phyloP scores from a whole-genome alignment of 352 stramenopile species.

The Globisporangium nunn region DNA sequence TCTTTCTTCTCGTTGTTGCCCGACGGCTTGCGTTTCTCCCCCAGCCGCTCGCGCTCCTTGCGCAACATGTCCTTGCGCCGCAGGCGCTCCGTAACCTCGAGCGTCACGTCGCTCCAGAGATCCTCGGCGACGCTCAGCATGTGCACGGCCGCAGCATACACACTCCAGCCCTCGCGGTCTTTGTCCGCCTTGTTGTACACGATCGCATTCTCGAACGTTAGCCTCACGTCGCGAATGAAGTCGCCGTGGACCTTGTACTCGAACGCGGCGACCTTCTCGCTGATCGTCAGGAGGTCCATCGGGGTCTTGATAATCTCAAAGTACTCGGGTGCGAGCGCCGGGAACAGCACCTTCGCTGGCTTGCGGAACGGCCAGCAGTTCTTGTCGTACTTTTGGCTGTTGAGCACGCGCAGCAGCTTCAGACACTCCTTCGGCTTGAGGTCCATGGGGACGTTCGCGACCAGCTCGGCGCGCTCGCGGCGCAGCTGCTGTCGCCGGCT shows the following conservation, averaged over 20 bases:
- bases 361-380: slow-evolving; percentile 85
- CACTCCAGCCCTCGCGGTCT: slow-evolving; percentile 69
- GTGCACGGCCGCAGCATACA: slow-evolving; percentile 68
- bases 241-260: slow-evolving; percentile 79
- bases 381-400: slow-evolving; percentile 84
- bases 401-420: slow-evolving; percentile 71
- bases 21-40: slow-evolving; percentile 40
- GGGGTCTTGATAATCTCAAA: slow-evolving; percentile 78
- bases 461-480: slow-evolving; percentile 40
- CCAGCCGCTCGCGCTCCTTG: slow-evolving; percentile 62
- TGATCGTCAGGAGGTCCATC: slow-evolving; percentile 75
- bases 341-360: slow-evolving; percentile 65
- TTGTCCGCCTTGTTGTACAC: slow-evolving; percentile 78
- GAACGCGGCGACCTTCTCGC: slow-evolving; percentile 52
- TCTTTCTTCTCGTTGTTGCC: slow-evolving; percentile 21
- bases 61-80: slow-evolving; percentile 60
- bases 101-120: slow-evolving; percentile 69
- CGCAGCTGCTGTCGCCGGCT: slow-evolving; percentile 39
- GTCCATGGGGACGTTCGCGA: slow-evolving; percentile 53
- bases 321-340: slow-evolving; percentile 61
- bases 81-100: slow-evolving; percentile 70
- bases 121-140: slow-evolving; percentile 73
- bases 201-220: slow-evolving; percentile 85
- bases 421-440: slow-evolving; percentile 78
- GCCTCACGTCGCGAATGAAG: slow-evolving; percentile 70